Evolutionary conservation across 1,139 yeast species (phyloP).

Genomic region (Pichia terricola): DNA sequence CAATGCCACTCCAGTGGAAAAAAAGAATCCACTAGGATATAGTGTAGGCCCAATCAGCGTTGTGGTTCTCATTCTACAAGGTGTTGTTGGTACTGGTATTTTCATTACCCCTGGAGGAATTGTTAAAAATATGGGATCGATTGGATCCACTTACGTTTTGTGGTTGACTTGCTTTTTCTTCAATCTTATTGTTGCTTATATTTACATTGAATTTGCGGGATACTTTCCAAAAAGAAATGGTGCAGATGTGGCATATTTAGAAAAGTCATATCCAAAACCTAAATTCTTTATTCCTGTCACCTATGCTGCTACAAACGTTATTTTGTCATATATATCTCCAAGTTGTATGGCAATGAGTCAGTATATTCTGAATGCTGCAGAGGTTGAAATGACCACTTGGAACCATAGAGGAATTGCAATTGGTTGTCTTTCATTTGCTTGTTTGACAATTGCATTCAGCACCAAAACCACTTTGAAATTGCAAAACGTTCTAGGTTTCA

Average conservation of each 20-base stretch:
- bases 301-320: slow-evolving; percentile 34
- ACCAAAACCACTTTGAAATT: slow-evolving; percentile 29
- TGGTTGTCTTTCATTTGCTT: slow-evolving; percentile 28
- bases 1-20: slow-evolving; percentile 30
- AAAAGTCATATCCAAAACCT: slow-evolving; percentile 35
- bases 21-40: slow-evolving; percentile 32
- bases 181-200: slow-evolving; percentile 28
- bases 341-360: slow-evolving; percentile 36
- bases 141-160: slow-evolving; percentile 34
- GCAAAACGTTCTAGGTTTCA: slow-evolving; percentile 31
- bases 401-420: slow-evolving; percentile 35
- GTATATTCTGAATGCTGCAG: slow-evolving; percentile 33
- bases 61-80: slow-evolving; percentile 30
- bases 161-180: slow-evolving; percentile 34
- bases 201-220: slow-evolving; percentile 33
- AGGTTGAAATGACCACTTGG: slow-evolving; percentile 30
- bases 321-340: slow-evolving; percentile 32
- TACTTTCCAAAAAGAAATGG: slow-evolving; percentile 30
- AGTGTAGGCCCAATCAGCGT: slow-evolving; percentile 26
- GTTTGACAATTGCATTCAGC: slow-evolving; percentile 24
- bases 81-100: slow-evolving; percentile 39
- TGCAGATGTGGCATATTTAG: slow-evolving; percentile 36
- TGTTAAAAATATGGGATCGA: slow-evolving; percentile 31
- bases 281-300: slow-evolving; percentile 32
- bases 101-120: slow-evolving; percentile 34